These are phyloP conservation scores for Epichloe bromicola DNA, from an alignment of 2,329 filamentous ascomycete species.

Conservation along the genomic window DNA sequence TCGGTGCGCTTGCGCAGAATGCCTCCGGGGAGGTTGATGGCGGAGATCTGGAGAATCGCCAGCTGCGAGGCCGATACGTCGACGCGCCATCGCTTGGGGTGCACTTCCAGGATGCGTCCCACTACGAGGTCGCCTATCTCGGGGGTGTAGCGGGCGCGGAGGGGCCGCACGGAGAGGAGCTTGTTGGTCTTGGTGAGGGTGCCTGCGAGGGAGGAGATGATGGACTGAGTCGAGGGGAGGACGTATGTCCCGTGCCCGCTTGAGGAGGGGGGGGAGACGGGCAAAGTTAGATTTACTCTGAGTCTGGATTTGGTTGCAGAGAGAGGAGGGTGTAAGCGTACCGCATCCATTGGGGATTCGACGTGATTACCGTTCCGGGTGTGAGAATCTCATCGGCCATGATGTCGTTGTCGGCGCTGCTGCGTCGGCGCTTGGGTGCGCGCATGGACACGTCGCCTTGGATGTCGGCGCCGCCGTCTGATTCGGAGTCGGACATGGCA, in stretches of 20 bases:
- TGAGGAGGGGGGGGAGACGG: not conserved
- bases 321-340: constrained; percentile 18
- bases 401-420: constrained; percentile 14
- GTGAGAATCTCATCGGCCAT: constrained; percentile 54
- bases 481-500: constrained; percentile 30
- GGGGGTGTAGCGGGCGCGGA: constrained; percentile 85
- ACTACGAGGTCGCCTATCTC: constrained; percentile 95
- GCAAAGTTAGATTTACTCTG: too few relatives aligned
- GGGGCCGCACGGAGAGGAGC: constrained; percentile 77
- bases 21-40: constrained; percentile 90
- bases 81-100: constrained; percentile 84
- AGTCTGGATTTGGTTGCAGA: not conserved
- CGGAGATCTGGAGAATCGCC: constrained; percentile 70
- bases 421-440: constrained; percentile 25
- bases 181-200: constrained; percentile 92
- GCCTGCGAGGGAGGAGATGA: constrained; percentile 82
- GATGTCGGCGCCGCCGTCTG: constrained; percentile 32
- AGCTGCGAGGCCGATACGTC: constrained; percentile 83
- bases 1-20: constrained; percentile 84
- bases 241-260: constrained; percentile 91
- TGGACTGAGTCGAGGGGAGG: constrained; percentile 47
- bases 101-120: constrained; percentile 88
- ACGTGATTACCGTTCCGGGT: constrained; percentile 77
- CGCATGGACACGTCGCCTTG: constrained; percentile 33
- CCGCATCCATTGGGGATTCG: constrained; percentile 95